These are phyloP conservation scores for Russula olivacea DNA, from an alignment of 768 basidiomycete genomes.

Conservation along the genomic window DNA sequence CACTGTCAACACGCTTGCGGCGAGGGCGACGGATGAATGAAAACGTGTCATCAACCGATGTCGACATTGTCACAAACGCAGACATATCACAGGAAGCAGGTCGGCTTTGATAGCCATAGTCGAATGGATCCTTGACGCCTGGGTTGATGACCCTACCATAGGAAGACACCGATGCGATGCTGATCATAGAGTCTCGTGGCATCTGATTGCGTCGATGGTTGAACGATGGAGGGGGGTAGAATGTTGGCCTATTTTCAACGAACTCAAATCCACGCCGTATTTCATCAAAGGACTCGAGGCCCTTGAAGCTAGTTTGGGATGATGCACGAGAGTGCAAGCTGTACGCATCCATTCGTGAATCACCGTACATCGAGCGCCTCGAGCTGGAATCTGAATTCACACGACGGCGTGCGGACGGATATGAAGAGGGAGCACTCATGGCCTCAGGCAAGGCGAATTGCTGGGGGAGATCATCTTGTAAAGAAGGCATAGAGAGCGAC, in stretches of 20 bases:
- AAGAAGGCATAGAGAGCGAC: constrained; percentile 42
- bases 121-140: constrained; percentile 68
- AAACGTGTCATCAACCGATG: constrained; percentile 63
- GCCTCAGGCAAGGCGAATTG: constrained; percentile 29
- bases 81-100: constrained; percentile 57
- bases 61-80: constrained; percentile 42
- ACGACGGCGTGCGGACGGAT: constrained; percentile 33
- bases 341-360: constrained; percentile 22
- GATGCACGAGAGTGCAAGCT: constrained; percentile 33
- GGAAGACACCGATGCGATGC: constrained; percentile 75
- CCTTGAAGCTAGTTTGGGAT: constrained; percentile 61
- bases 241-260: constrained; percentile 51
- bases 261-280: constrained; percentile 78
- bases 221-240: constrained; percentile 51
- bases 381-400: constrained; percentile 43
- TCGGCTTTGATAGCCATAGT: constrained; percentile 50
- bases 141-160: constrained; percentile 62
- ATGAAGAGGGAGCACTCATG: constrained; percentile 31
- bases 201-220: constrained; percentile 37
- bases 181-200: constrained; percentile 56
- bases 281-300: constrained; percentile 71
- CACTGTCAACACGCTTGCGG: constrained; percentile 61
- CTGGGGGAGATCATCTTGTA: constrained; percentile 31
- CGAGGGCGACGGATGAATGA: constrained; percentile 45
- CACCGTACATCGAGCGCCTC: constrained; percentile 31